Evolutionary conservation across 345 rosid genomes (phyloP).

Genomic region (Kandelia obovata): DNA sequence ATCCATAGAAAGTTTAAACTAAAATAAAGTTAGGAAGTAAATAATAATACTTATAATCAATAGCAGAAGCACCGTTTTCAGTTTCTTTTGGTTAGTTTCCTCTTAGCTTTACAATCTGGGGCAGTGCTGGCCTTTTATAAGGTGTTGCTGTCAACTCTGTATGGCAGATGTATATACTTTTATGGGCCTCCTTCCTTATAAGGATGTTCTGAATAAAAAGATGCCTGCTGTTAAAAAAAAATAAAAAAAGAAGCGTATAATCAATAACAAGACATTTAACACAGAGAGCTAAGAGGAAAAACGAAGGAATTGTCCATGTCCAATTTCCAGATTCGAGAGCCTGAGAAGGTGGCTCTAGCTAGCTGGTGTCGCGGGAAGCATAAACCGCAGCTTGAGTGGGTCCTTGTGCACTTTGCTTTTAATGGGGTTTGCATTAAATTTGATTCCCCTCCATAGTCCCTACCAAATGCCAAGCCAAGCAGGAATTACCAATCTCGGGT

Average conservation of each 20-base stretch:
- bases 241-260: no score
- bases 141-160: no score
- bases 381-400: not conserved
- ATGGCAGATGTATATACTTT: no score
- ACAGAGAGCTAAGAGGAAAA: no score
- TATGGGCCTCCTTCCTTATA: not conserved
- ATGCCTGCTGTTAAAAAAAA: not conserved
- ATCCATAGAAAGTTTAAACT: not conserved
- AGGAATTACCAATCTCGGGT: not conserved
- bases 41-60: not conserved
- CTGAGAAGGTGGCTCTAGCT: not conserved
- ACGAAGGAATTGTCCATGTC: no score
- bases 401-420: not conserved
- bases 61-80: no score
- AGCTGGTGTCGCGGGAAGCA: not conserved
- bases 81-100: no score
- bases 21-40: not conserved
- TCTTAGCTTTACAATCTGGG: no score
- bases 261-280: no score
- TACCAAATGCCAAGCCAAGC: not conserved
- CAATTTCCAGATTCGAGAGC: no score
- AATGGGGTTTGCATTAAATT: not conserved
- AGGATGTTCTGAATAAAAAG: slow-evolving; percentile 6
- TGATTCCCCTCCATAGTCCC: not conserved
- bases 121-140: not conserved